Percentiles rank a stretch among this genome's conserved stretches.
Conservation (phyloP, 164 flowering plant species). For the Malania oleifera region DNA sequence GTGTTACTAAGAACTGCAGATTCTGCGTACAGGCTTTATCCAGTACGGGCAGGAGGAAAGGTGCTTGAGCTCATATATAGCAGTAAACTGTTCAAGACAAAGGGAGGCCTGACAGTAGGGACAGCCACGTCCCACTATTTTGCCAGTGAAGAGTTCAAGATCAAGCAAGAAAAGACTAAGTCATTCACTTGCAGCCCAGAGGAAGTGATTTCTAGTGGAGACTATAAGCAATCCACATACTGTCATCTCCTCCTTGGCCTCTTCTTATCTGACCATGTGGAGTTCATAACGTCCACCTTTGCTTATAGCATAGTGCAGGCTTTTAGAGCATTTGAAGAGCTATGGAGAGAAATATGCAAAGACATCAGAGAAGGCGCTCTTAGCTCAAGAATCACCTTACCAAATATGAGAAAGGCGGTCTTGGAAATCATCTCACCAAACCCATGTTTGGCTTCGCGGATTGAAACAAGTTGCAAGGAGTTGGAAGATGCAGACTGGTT, state of each 20-base stretch:
- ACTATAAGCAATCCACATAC: conserved; percentile 70
- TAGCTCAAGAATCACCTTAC: conserved; percentile 42
- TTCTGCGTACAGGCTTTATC: conserved; percentile 46
- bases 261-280: conserved; percentile 42
- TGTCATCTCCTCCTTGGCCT: conserved; percentile 89
- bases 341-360: conserved; percentile 56
- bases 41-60: conserved; percentile 61
- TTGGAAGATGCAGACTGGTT: conserved; percentile 41
- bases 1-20: too few relatives aligned
- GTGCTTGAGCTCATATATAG: conserved; percentile 81
- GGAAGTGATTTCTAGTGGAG: conserved; percentile 67
- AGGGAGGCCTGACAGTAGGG: conserved; percentile 63
- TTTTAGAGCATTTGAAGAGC: conserved; percentile 52
- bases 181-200: conserved; percentile 82
- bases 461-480: conserved; percentile 40
- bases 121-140: conserved; percentile 88
- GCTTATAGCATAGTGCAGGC: conserved; percentile 75
- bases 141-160: conserved; percentile 68
- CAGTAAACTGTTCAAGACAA: conserved; percentile 64
- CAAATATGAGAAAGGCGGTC: conserved; percentile 44
- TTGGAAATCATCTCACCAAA: conserved; percentile 36
- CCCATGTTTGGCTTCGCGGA: conserved; percentile 37
- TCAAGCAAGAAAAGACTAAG: conserved; percentile 59
- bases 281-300: conserved; percentile 81
- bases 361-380: conserved; percentile 62